Base-by-base conservation (phyloP, 768 basidiomycete species). In the Lactarius psammicola region DNA sequence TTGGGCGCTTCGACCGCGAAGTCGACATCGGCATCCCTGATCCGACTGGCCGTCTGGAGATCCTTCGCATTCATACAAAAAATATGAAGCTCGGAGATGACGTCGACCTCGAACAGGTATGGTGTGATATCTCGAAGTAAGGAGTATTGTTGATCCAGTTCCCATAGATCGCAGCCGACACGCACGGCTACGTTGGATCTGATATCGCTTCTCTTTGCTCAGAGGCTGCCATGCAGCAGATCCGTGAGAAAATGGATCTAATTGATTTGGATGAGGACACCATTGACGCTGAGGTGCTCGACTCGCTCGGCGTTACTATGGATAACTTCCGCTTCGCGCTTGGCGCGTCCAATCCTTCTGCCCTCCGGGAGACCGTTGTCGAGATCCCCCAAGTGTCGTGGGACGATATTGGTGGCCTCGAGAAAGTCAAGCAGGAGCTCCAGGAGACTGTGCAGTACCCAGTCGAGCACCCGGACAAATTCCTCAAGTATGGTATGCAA, bases 401-500 rank as follows among this genome's bases (percentile, higher is more conserved):
- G 97, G 90, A 95, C 87, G 97, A 99, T 72, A 88, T 99, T 74
- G 97, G 97, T 87, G 97, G 97, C 80, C 86, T 99, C 79, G 95
- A 97, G 66, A 98, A 98, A 79, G 97, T 99, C 90, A 98, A 99
- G 82, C 87, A 86, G 80, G 97, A 99, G 80, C 83, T 99, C 61
- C 97, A 99, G 76, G 97, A 99, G 80, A 99, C 97, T 13, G 96
- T 99, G 0, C 96, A 98, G 76, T 99, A 99, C 82, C 97, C 97
- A 60, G 97, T 98, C 77, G 97, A 99, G 78, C 97, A 98, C 76
- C 97, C 97, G 67, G 97, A 99, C 77, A 99, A 99, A 82, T 99
- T 98, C 94, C 84, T 99, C 89, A 99, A 99, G 82, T 99, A 99
- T 74, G 97, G 97, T 71, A 98, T 99, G 97, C 94, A 94, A 31